phyloP scores from a whole-genome alignment of 192 early-diverging fungal genomes.

The Backusella tarrabulga region DNA sequence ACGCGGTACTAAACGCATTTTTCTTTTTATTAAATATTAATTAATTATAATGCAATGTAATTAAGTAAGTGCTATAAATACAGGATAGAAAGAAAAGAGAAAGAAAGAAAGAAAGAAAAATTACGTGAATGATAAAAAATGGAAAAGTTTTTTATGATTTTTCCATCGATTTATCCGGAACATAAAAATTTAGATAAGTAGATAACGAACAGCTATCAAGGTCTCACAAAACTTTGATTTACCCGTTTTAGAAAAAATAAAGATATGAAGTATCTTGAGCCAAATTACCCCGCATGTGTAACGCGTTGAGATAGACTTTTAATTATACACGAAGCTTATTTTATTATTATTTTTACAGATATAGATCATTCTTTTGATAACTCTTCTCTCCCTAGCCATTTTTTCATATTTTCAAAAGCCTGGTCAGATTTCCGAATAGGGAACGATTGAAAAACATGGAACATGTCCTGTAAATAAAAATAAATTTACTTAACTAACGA shows the following conservation, averaged over 20 bases:
- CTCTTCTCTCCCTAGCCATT: constrained; percentile 4
- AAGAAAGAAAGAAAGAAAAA: not conserved
- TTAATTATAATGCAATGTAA: not conserved
- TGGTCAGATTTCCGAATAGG: not conserved
- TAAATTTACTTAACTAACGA: not conserved
- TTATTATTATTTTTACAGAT: not conserved
- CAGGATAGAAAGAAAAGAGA: not conserved
- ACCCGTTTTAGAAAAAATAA: not conserved
- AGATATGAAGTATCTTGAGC: not conserved
- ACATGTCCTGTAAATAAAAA: constrained; percentile 15
- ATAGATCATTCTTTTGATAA: not conserved
- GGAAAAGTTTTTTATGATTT: not conserved
- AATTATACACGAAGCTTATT: not conserved
- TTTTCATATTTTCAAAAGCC: constrained; percentile 17
- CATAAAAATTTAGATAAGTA: not conserved
- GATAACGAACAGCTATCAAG: constrained; percentile 8
- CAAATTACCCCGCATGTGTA: not conserved
- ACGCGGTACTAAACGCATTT: constrained; percentile 81
- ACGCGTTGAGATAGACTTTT: not conserved
- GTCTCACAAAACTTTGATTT: constrained; percentile 5
- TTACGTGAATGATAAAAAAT: not conserved
- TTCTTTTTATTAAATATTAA: not conserved
- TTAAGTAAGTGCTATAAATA: not conserved
- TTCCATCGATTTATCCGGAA: not conserved
- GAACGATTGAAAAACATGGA: constrained; percentile 26